These are phyloP conservation scores for Lactifluus rugatus DNA, from an alignment of 768 basidiomycete species.

Conservation along the genomic window DNA sequence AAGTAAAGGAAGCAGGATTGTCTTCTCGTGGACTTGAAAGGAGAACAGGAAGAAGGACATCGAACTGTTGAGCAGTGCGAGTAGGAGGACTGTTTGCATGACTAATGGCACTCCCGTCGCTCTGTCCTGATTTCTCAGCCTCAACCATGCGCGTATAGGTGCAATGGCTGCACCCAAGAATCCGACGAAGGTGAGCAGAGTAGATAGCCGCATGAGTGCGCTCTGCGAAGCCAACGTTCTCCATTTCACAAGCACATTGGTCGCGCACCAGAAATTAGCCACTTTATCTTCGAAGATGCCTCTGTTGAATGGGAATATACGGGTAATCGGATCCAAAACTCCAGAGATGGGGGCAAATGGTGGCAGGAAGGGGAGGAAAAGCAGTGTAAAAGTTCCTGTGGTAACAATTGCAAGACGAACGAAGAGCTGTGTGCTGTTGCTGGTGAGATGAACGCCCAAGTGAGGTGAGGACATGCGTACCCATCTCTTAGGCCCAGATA, in stretches of 20 bases:
- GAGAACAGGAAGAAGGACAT: conserved; percentile 95
- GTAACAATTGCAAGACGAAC: conserved; percentile 57
- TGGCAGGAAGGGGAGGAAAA: conserved; percentile 76
- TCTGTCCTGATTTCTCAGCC: conserved; percentile 19
- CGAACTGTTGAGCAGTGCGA: conserved; percentile 68
- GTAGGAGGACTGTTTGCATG: conserved; percentile 62
- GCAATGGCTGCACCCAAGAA: conserved; percentile 55
- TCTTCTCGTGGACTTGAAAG: conserved; percentile 95
- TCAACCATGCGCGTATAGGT: conserved; percentile 32
- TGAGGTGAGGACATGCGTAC: conserved; percentile 36
- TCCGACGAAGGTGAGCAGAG: conserved; percentile 55
- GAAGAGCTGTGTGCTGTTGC: conserved; percentile 41
- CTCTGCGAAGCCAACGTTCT: conserved; percentile 39
- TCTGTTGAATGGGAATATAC: conserved; percentile 87
- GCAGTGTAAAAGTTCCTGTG: conserved; percentile 46
- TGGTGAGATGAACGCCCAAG: neutral
- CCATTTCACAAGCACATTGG: conserved; percentile 86
- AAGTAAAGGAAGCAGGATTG: conserved; percentile 75
- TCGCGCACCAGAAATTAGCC: conserved; percentile 95
- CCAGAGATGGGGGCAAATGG: conserved; percentile 41
- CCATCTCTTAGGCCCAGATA: conserved; percentile 63
- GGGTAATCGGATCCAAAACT: conserved; percentile 55
- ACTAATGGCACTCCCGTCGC: conserved; percentile 31
- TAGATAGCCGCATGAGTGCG: conserved; percentile 55
- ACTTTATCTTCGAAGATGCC: conserved; percentile 95